These are phyloP conservation scores for Pythium scleroteichum DNA, from an alignment of 352 stramenopile genomes.

Conservation along the genomic window DNA sequence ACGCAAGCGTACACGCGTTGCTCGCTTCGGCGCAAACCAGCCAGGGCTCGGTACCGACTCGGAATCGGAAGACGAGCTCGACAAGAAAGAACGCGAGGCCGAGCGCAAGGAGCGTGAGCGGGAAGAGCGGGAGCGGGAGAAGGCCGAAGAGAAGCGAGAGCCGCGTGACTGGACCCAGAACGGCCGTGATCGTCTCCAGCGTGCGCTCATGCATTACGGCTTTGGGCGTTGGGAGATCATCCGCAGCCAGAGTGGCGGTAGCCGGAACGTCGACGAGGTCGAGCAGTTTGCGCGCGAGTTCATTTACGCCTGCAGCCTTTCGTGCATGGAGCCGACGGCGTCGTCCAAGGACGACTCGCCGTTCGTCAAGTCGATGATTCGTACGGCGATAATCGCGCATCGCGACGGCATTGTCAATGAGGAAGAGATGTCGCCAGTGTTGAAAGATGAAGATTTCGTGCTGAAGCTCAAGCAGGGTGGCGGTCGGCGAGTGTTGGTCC, in stretches of 20 bases:
- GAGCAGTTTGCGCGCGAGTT: constrained; percentile 85
- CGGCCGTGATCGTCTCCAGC: constrained; percentile 78
- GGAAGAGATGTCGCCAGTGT: constrained; percentile 64
- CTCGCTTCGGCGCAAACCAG: constrained; percentile 66
- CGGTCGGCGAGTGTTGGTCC: constrained; percentile 79
- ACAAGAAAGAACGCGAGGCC: constrained; percentile 47
- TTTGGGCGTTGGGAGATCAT: constrained; percentile 89
- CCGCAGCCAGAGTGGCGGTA: constrained; percentile 85
- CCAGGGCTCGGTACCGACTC: constrained; percentile 44
- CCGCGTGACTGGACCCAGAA: constrained; percentile 87
- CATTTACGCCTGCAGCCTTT: constrained; percentile 82
- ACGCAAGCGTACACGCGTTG: constrained; percentile 83
- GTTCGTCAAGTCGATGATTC: constrained; percentile 84
- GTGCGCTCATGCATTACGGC: constrained; percentile 87
- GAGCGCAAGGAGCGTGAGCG: constrained; percentile 48
- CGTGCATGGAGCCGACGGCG: constrained; percentile 52
- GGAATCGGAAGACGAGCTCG: constrained; percentile 62
- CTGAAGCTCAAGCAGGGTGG: constrained; percentile 85
- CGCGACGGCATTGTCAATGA: constrained; percentile 75
- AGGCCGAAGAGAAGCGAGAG: constrained; percentile 59
- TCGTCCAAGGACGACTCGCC: constrained; percentile 79
- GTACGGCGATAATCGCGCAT: constrained; percentile 58
- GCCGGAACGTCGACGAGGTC: constrained; percentile 80
- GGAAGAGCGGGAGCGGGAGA: constrained; percentile 40
- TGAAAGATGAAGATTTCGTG: constrained; percentile 89